A percentile compares a stretch with the other conserved stretches of the same genome.
Conservation (phyloP, 805 yeast species). For the Clavispora vitiphila region DNA sequence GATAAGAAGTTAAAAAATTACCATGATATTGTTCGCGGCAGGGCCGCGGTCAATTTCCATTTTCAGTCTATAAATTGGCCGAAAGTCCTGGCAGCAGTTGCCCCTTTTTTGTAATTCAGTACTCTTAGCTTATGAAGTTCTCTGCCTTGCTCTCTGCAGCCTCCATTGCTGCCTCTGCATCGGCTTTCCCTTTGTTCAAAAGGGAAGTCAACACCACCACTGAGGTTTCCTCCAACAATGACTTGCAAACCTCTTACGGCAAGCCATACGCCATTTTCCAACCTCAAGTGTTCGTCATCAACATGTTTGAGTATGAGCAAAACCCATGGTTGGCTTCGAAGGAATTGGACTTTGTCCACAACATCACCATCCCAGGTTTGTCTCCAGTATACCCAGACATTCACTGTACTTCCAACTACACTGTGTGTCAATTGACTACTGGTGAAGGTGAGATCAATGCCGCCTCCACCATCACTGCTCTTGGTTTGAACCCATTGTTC, state of each 20-base stretch:
- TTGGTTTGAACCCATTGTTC: constrained; percentile 48
- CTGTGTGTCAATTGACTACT: constrained; percentile 58
- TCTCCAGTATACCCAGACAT: constrained; percentile 55
- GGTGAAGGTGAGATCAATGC: constrained; percentile 71
- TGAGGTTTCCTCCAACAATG: constrained; percentile 11
- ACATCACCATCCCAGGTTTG: constrained; percentile 61
- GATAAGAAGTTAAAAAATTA: neutral
- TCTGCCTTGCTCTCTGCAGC: constrained; percentile 12
- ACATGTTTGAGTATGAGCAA: constrained; percentile 51
- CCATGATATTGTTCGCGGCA: neutral
- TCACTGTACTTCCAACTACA: constrained; percentile 49
- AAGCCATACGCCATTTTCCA: constrained; percentile 33
- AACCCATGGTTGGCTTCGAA: constrained; percentile 43
- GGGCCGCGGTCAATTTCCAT: neutral
- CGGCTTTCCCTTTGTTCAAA: constrained; percentile 15
- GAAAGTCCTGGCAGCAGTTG: no score
- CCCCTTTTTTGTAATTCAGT: neutral
- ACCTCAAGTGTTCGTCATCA: constrained; percentile 53
- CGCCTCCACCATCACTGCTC: constrained; percentile 52
- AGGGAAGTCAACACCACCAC: constrained; percentile 11
- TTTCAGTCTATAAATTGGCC: neutral
- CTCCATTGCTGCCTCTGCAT: constrained; percentile 10
- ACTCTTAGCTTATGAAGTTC: constrained; percentile 14
- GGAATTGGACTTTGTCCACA: constrained; percentile 43
- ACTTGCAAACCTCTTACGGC: constrained; percentile 22